Base-by-base conservation (phyloP, 2,329 filamentous ascomycete species). In the Didymellaceae sp. region DNA sequence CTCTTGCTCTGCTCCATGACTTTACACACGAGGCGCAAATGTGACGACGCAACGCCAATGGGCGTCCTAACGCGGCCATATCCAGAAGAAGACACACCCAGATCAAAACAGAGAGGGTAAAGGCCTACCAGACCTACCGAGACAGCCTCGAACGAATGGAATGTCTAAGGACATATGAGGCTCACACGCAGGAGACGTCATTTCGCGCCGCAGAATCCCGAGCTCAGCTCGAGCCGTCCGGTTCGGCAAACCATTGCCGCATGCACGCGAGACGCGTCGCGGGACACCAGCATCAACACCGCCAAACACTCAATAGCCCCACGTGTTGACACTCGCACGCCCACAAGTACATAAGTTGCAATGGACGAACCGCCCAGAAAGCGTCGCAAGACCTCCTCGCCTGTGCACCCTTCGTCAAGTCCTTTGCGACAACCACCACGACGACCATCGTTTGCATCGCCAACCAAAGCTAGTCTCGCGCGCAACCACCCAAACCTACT, bases 391-490 rank as follows among this genome's bases (percentile, higher is more conserved):
- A 72, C 68, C 6, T 61, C 63, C 24, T 68, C 71, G 2, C 66
- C 68, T 18, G 49, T 54, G 2, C 57, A 61, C 30, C 46, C 53
- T 30, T 40, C 52, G 1, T 58, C 63, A 4, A 67, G 61, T 35
- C 68, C 66, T 40, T 26, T 69, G 20, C 64, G 63, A 53, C 65
- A 70, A 42, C 66, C 65, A 28, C 65, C 70, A 17, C 62, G 67
- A 45, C 61, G 71, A 39, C 63, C 70, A 0, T 75, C 73, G 2
- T 75, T 67, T 41, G 66, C 67, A 35, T 75, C 73, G 14, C 73
- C 73, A 13, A 75, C 72, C 2, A 74, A 72, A 63, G 68, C 73
- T 17, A 75, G 69, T 43, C 65, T 74, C 20, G 61, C 72, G 50
- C 71, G 72, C 45, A 72, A 67, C 54, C 72, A 75, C 46, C 72